These are phyloP conservation scores for Platanthera zijinensis DNA, from an alignment of 106 monocot genomes.

Conservation along the genomic window DNA sequence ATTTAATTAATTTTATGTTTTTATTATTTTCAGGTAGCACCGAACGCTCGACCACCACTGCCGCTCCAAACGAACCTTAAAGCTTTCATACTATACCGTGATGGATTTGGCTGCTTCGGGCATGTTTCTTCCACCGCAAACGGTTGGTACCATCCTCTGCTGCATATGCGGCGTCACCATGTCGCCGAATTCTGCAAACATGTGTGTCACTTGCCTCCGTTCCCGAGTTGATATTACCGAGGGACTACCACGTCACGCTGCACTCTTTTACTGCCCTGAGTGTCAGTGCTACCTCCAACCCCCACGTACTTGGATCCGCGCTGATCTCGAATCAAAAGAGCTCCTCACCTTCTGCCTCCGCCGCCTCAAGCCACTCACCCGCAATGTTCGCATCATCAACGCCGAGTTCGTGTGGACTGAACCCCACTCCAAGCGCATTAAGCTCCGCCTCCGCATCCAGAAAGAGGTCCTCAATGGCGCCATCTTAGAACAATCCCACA, in stretches of 20 bases:
- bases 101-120: conserved; percentile 26
- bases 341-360: conserved; percentile 47
- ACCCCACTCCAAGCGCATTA: conserved; percentile 89
- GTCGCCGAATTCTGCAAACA: conserved; percentile 50
- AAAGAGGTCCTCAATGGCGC: conserved; percentile 58
- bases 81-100: neutral
- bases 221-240: conserved; percentile 46
- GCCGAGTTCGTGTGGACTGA: conserved; percentile 85
- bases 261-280: conserved; percentile 49
- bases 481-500: conserved; percentile 70
- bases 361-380: conserved; percentile 22
- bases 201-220: conserved; percentile 51
- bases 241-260: conserved; percentile 38
- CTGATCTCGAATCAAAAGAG: conserved; percentile 43
- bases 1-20: no score
- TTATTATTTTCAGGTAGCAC: no score
- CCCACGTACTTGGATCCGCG: conserved; percentile 40
- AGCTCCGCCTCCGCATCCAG: conserved; percentile 59
- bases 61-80: no score
- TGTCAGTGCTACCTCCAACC: conserved; percentile 53
- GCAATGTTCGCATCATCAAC: conserved; percentile 28
- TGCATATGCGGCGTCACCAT: conserved; percentile 49
- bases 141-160: conserved; percentile 43
- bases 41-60: no score
- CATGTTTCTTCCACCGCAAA: conserved; percentile 57